Conservation (phyloP, 129 eudicot species). For the Lonicera japonica region DNA sequence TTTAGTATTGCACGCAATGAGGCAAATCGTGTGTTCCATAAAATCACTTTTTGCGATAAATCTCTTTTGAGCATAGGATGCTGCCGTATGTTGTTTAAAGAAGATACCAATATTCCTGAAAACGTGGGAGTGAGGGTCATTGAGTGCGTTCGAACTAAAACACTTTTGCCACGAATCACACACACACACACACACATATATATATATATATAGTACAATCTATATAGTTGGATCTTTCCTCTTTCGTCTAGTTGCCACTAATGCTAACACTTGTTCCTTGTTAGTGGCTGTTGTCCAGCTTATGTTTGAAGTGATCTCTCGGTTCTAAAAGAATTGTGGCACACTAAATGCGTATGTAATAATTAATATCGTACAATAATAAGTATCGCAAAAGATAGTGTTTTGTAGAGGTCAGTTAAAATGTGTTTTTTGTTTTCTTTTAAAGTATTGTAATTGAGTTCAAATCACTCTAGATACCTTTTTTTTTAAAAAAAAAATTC, state of each 20-base stretch:
- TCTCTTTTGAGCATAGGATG: conserved; percentile 5
- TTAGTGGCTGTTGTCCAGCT: conserved; percentile 16
- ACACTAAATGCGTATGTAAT: too few relatives aligned
- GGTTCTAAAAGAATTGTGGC: not conserved
- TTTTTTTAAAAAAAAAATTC: too few relatives aligned
- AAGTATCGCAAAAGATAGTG: too few relatives aligned
- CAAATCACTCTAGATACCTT: too few relatives aligned
- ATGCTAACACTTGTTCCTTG: not conserved
- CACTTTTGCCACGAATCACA: too few relatives aligned
- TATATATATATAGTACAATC: not conserved
- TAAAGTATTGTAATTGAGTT: too few relatives aligned
- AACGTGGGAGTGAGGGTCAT: conserved; percentile 17
- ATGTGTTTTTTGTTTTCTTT: too few relatives aligned
- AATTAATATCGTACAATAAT: too few relatives aligned
- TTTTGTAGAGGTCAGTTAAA: too few relatives aligned
- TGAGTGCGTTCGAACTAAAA: not conserved
- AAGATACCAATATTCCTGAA: conserved; percentile 4
- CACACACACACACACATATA: too few relatives aligned
- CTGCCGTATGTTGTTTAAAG: conserved; percentile 14
- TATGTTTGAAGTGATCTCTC: not conserved
- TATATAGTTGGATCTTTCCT: conserved; percentile 4
- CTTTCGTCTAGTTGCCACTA: not conserved
- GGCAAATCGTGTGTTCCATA: too few relatives aligned
- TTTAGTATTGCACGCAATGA: too few relatives aligned
- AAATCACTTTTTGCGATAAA: not conserved